These are phyloP conservation scores for Elongisporangium prolatum DNA, from an alignment of 352 stramenopile genomes.

Conservation along the genomic window DNA sequence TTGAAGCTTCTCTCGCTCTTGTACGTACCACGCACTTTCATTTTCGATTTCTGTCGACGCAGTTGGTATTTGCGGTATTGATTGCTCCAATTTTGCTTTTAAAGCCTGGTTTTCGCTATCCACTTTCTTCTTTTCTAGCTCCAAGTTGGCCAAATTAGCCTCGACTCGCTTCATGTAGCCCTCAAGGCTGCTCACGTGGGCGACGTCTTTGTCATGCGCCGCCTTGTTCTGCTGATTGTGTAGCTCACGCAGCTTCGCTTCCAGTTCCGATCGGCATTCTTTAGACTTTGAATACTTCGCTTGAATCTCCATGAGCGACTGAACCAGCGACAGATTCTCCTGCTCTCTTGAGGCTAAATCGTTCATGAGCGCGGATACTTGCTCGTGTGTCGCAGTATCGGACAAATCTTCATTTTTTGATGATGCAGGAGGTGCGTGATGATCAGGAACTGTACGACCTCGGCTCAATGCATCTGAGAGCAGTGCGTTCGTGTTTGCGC, in stretches of 20 bases:
- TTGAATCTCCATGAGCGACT: conserved; percentile 35
- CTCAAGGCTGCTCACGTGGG: conserved; percentile 21
- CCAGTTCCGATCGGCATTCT: conserved; percentile 1
- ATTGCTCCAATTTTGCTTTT: neutral
- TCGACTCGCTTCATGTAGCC: conserved; percentile 25
- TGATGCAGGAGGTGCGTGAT: conserved; percentile 7
- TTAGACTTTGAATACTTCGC: conserved; percentile 17
- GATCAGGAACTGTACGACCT: conserved; percentile 7
- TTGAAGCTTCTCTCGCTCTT: neutral
- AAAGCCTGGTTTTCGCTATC: conserved; percentile 5
- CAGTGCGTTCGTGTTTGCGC: conserved; percentile 12
- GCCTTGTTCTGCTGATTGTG: conserved; percentile 4
- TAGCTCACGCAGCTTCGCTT: neutral
- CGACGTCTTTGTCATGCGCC: conserved; percentile 14
- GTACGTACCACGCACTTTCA: neutral
- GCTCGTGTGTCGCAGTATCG: neutral
- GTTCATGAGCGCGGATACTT: conserved; percentile 13
- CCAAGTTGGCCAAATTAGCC: conserved; percentile 17
- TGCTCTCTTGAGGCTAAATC: conserved; percentile 28
- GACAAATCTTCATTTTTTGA: neutral
- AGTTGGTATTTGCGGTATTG: neutral
- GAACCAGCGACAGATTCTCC: conserved; percentile 39
- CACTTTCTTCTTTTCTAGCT: conserved; percentile 12
- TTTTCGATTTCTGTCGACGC: conserved; percentile 1
- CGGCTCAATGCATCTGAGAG: conserved; percentile 7